Evolutionary conservation across 192 early-diverging fungal genomes (phyloP).

Genomic region (Backusella sp.): DNA sequence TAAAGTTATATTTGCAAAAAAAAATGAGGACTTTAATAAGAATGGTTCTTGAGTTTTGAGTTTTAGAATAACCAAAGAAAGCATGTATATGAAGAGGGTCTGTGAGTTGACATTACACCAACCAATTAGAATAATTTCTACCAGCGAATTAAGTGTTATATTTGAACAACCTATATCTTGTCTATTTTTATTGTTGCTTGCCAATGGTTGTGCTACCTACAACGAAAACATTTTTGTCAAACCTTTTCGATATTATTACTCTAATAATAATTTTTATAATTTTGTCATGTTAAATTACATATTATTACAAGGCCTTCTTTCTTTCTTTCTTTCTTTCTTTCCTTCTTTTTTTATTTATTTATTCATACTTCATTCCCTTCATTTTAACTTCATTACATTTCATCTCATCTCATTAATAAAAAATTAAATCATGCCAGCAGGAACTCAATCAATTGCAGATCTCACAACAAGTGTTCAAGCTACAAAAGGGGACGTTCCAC

Average conservation of each 20-base stretch:
- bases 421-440: background rate
- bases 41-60: background rate
- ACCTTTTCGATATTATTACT: background rate
- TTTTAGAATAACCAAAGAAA: background rate
- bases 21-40: background rate
- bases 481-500: conserved; percentile 69
- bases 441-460: conserved; percentile 50
- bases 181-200: background rate
- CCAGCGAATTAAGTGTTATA: background rate
- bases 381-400: background rate
- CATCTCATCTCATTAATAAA: background rate
- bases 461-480: conserved; percentile 42
- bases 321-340: background rate
- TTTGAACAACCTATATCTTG: background rate
- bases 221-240: background rate
- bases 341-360: background rate
- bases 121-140: background rate
- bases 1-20: background rate
- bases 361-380: background rate
- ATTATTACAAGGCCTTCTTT: background rate
- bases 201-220: background rate
- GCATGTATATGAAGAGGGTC: background rate
- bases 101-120: background rate
- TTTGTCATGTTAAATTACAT: background rate
- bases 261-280: background rate